Percentiles rank a stretch among this genome's conserved stretches.
These are phyloP conservation scores for Aspergillus sparsus DNA, from an alignment of 495 filamentous ascomycete genomes.

Conservation along the genomic window DNA sequence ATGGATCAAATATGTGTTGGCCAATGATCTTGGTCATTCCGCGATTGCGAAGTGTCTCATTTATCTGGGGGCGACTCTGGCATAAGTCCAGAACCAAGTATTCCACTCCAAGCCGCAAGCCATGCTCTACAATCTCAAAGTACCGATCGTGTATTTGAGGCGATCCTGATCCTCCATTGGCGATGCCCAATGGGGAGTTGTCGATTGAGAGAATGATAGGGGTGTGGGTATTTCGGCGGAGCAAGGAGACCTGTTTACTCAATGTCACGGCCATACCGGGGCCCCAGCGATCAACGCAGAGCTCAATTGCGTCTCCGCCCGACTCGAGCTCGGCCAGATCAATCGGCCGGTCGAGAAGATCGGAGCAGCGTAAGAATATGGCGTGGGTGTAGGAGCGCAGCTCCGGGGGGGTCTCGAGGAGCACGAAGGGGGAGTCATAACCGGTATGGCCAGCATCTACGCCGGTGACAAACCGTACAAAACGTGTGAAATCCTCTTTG, in stretches of 20 bases:
- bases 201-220: slow-evolving; percentile 73
- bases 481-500: slow-evolving; percentile 72
- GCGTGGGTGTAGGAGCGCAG: slow-evolving; percentile 66
- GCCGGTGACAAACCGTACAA: slow-evolving; percentile 66
- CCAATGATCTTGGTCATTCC: slow-evolving; percentile 78
- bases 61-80: slow-evolving; percentile 44
- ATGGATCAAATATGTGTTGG: slow-evolving; percentile 56
- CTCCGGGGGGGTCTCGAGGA: slow-evolving; percentile 67
- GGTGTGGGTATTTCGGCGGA: slow-evolving; percentile 59
- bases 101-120: slow-evolving; percentile 71
- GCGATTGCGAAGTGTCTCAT: slow-evolving; percentile 51
- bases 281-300: slow-evolving; percentile 66
- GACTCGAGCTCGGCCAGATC: slow-evolving; percentile 67
- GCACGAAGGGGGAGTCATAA: slow-evolving; percentile 71
- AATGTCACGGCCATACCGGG: slow-evolving; percentile 46
- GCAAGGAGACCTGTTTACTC: slow-evolving; percentile 46
- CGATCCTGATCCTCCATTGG: slow-evolving; percentile 24
- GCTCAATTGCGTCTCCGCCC: slow-evolving; percentile 69
- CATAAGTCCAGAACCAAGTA: slow-evolving; percentile 69
- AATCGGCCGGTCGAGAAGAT: slow-evolving; percentile 53
- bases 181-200: slow-evolving; percentile 45
- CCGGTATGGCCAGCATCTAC: slow-evolving; percentile 53
- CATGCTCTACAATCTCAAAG: slow-evolving; percentile 59
- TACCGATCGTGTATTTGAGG: slow-evolving; percentile 24
- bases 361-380: slow-evolving; percentile 62